Base-by-base conservation (phyloP, 108 stramenopile species). In the Skeletonema tropicum region DNA sequence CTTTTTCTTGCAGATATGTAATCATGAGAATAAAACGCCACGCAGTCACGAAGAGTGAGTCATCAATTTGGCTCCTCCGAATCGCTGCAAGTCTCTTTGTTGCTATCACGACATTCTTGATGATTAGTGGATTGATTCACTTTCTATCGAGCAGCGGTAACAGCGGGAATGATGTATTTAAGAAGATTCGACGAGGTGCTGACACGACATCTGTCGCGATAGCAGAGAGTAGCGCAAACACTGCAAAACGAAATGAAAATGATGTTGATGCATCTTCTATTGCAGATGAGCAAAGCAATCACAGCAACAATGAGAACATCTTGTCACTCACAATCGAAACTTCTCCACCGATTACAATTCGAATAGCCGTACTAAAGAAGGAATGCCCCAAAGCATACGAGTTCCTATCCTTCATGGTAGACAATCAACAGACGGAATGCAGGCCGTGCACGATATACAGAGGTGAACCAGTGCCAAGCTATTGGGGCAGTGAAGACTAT, bases 401-500 rank as follows among this genome's bases (percentile, higher is more conserved):
- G 10, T 61, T 61, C 60, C 31, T 61, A 61, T 38, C 31, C 6
- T 61, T 15, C 36, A 61, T 61, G 25, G 38, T 61, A 33, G 5
- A 61, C 5, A 32, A 61, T 32, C 60, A 61, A 19, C 19, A n/a
- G 7, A n/a, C 26, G 26, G 12, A 41, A 12, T 41, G 39, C 7
- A 62, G 36, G 5, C 61, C 61, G 42, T 76, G 75, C 36, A 76
- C 75, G 3, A 63, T 76, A 6, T 76, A 76, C 35, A 35, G 75
- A 14, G 75, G 75, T 33, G 75, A 76, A 63, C 75, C 75, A 10
- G 61, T 76, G 17, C 75, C 75, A 12, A 21, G 5, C 29, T 76
- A 71, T 17, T 76, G 75, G 75, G 75, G 75, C n/a, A 70, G 69
- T 23, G 6, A 59, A 2, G 60, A 70, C 23, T 71, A 76, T 63